phyloP scores from a whole-genome alignment of 495 filamentous ascomycete species.

The Polyplosphaeria fusca region DNA sequence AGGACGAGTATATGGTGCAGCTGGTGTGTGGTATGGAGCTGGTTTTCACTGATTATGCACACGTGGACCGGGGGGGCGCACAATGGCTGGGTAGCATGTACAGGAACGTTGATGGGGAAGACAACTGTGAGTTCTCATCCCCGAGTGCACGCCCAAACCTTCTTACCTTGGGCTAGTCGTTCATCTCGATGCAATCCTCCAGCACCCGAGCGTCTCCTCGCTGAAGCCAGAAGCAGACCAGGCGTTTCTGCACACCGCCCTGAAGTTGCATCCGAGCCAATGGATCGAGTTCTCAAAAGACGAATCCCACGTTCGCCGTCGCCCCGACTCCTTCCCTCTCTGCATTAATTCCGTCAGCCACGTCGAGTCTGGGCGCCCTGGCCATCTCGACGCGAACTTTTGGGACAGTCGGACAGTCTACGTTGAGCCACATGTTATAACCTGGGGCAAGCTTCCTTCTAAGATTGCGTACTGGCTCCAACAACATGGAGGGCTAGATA shows the following conservation, averaged over 20 bases:
- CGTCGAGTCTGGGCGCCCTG: too few species aligned
- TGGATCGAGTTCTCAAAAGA: slow-evolving; percentile 31
- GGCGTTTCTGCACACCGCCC: slow-evolving; percentile 34
- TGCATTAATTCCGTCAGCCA: slow-evolving; percentile 22
- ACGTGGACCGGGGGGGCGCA: slow-evolving; percentile 25
- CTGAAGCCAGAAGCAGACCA: slow-evolving; percentile 39
- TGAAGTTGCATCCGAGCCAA: not conserved
- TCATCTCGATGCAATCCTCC: slow-evolving; percentile 42
- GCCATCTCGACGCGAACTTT: slow-evolving; percentile 18
- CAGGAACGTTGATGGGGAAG: slow-evolving; percentile 36
- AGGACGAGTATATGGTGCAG: slow-evolving; percentile 21
- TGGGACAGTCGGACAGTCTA: slow-evolving; percentile 33
- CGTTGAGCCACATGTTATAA: slow-evolving; percentile 26
- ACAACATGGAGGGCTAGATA: slow-evolving; percentile 10
- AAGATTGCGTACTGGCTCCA: slow-evolving; percentile 22
- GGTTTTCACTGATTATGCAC: slow-evolving; percentile 39
- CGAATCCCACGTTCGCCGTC: slow-evolving; percentile 37
- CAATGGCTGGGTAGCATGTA: slow-evolving; percentile 38
- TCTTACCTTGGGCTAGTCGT: slow-evolving; percentile 34
- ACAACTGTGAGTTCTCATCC: slow-evolving; percentile 34
- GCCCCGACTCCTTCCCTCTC: slow-evolving; percentile 14
- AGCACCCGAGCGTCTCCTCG: slow-evolving; percentile 35
- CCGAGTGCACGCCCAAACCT: not conserved
- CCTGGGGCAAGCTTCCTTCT: slow-evolving; percentile 19
- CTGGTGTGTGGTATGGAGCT: slow-evolving; percentile 40